These are phyloP conservation scores for Neurospora terricola DNA, from an alignment of 495 filamentous ascomycete species.

Conservation along the genomic window DNA sequence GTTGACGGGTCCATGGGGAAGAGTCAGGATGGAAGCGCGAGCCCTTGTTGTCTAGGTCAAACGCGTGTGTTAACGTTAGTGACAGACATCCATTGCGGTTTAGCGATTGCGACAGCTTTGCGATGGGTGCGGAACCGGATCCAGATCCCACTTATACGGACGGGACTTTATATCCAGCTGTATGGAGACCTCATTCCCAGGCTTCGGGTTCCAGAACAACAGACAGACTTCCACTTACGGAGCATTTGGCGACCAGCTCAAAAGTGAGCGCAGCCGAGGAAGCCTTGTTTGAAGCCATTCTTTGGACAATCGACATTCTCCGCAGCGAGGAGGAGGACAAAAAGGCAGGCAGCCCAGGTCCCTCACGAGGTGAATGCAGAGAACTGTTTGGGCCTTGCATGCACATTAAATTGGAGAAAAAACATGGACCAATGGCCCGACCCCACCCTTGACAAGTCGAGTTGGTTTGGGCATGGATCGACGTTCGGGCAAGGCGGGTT, in stretches of 20 bases:
- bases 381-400: not conserved
- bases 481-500: not conserved
- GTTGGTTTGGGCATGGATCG: not conserved
- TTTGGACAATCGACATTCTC: conserved; percentile 27
- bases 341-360: not conserved
- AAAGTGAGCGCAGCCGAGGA: conserved; percentile 60
- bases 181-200: not conserved
- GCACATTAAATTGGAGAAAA: not conserved
- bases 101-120: not conserved
- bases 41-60: conserved; percentile 79
- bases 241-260: conserved; percentile 73
- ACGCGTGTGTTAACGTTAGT: not conserved
- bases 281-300: conserved; percentile 35
- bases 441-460: not conserved
- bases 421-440: not conserved
- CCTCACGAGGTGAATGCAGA: not conserved
- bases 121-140: not conserved
- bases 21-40: conserved; percentile 75
- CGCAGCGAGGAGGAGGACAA: not conserved
- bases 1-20: conserved; percentile 85
- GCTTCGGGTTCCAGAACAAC: not conserved
- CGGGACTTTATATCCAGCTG: not conserved
- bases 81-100: not conserved
- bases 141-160: not conserved
- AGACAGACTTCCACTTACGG: conserved; percentile 42